Evolutionary conservation across 1,139 yeast species (phyloP).

Genomic region (Kluyveromyces sp.): DNA sequence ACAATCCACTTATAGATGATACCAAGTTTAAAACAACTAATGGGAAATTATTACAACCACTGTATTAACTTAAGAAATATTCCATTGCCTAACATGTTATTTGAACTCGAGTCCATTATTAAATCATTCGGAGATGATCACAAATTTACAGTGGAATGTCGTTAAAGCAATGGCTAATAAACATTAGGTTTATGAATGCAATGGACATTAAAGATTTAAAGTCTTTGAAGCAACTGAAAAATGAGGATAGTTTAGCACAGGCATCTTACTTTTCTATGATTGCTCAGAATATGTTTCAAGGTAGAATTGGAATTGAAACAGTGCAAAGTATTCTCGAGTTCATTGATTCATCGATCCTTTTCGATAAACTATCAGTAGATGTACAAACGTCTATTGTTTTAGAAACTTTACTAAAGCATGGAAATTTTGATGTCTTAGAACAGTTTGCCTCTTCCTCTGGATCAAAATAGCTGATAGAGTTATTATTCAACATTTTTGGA

Average conservation of each 20-base stretch:
- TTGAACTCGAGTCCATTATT: slow-evolving; percentile 12
- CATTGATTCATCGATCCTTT: slow-evolving; percentile 10
- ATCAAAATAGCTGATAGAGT: slow-evolving; percentile 17
- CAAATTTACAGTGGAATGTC: slow-evolving; percentile 9
- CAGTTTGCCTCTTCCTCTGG: slow-evolving; percentile 10
- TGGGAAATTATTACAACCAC: slow-evolving; percentile 19
- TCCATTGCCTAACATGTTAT: slow-evolving; percentile 5
- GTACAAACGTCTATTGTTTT: slow-evolving; percentile 15
- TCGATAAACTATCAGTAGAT: slow-evolving; percentile 11
- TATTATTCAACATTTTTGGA: slow-evolving; percentile 43
- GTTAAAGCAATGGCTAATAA: slow-evolving; percentile 11
- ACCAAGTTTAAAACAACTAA: slow-evolving; percentile 2
- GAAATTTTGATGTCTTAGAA: slow-evolving; percentile 19
- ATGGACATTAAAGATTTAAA: slow-evolving; percentile 13
- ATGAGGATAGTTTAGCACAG: slow-evolving; percentile 20
- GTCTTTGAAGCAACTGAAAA: slow-evolving; percentile 16
- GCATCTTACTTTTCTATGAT: slow-evolving; percentile 18
- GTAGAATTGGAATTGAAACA: neutral
- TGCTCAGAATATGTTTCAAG: slow-evolving; percentile 10
- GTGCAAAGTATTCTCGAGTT: slow-evolving; percentile 6
- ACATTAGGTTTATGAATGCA: slow-evolving; percentile 12
- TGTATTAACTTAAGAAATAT: slow-evolving; percentile 10
- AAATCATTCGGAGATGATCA: slow-evolving; percentile 10
- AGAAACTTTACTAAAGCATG: slow-evolving; percentile 19
- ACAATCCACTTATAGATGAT: neutral